Evolutionary conservation across 2,329 filamentous ascomycete species (phyloP).

Genomic region (Nothomitra cinnamomea): DNA sequence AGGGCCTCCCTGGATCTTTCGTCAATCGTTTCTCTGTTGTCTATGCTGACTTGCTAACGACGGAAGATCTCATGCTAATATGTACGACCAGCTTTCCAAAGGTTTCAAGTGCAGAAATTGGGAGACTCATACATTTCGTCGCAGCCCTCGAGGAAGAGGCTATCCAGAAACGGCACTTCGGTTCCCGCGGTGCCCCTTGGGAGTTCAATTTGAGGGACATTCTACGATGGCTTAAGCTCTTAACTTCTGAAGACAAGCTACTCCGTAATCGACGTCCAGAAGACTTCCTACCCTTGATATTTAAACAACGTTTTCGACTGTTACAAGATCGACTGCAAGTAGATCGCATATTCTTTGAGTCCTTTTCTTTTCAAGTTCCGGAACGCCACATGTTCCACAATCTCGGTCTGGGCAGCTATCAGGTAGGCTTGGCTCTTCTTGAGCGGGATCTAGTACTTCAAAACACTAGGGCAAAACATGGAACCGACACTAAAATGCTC

Average conservation of each 20-base stretch:
- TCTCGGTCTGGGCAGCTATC: constrained; percentile 45
- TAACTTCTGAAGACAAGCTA: constrained; percentile 42
- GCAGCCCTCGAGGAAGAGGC: constrained; percentile 60
- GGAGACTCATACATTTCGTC: constrained; percentile 62
- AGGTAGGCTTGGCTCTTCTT: constrained; percentile 64
- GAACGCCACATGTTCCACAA: constrained; percentile 25
- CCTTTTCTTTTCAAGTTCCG: constrained; percentile 37
- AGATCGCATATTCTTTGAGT: constrained; percentile 44
- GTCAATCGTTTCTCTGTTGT: constrained; percentile 98
- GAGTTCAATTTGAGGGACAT: constrained; percentile 90
- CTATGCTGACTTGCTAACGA: constrained; percentile 78
- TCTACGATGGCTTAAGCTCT: constrained; percentile 67
- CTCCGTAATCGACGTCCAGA: constrained; percentile 41
- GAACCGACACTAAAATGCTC: constrained; percentile 34
- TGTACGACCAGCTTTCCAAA: constrained; percentile 59
- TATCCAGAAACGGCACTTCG: constrained; percentile 35
- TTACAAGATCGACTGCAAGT: constrained; percentile 49
- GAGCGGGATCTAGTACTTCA: constrained; percentile 34
- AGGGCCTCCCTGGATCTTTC: constrained; percentile 86
- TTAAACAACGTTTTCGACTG: constrained; percentile 74
- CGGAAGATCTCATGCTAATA: constrained; percentile 67
- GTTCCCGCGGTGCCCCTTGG: constrained; percentile 58
- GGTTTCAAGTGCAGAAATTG: constrained; percentile 40
- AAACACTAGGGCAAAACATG: constrained; percentile 22
- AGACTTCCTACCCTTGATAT: constrained; percentile 68